phyloP scores from a whole-genome alignment of 805 yeast genomes.

The Kodamaea leandrae region DNA sequence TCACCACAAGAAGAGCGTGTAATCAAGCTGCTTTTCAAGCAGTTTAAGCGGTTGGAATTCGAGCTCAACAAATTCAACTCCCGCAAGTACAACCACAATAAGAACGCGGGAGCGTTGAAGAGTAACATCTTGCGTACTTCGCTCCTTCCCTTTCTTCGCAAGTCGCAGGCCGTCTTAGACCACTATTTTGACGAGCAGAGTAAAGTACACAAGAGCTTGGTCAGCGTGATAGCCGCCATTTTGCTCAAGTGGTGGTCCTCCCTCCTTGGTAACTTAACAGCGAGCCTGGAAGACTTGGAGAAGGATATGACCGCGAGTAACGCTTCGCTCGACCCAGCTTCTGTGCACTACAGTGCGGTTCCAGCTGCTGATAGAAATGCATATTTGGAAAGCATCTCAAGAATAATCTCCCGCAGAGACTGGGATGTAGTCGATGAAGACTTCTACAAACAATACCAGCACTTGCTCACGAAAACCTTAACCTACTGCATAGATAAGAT shows the following conservation, averaged over 20 bases:
- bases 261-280: conserved; percentile 26
- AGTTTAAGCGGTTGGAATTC: conserved; percentile 42
- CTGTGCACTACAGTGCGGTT: conserved; percentile 22
- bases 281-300: background rate
- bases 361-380: conserved; percentile 50
- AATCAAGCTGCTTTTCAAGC: conserved; percentile 25
- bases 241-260: conserved; percentile 55
- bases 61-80: conserved; percentile 44
- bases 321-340: conserved; percentile 3
- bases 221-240: conserved; percentile 30
- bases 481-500: conserved; percentile 50
- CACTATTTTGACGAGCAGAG: conserved; percentile 18
- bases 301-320: too few relatives aligned
- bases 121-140: conserved; percentile 48
- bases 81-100: conserved; percentile 21
- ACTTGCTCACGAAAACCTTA: conserved; percentile 49
- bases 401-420: conserved; percentile 47
- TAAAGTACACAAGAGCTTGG: conserved; percentile 31
- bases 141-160: conserved; percentile 45
- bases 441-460: conserved; percentile 24
- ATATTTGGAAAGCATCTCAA: conserved; percentile 52
- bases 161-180: conserved; percentile 20
- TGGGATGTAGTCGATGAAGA: conserved; percentile 38
- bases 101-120: conserved; percentile 32
- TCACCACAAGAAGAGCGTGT: conserved; percentile 17